Conservation (phyloP, 2,329 filamentous ascomycete species). For the Curvularia hawaiiensis region DNA sequence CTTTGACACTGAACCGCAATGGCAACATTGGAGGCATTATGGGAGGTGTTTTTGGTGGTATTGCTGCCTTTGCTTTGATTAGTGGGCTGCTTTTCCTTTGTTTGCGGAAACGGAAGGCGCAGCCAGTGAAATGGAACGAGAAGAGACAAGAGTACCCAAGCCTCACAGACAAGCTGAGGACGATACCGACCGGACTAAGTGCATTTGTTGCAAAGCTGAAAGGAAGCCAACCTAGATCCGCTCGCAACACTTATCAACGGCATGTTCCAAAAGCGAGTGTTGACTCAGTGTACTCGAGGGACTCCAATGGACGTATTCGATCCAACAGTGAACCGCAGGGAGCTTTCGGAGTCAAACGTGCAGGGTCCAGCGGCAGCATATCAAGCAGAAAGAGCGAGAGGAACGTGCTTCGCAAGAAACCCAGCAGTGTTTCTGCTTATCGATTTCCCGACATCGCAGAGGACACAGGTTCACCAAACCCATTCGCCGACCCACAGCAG, state of each 20-base stretch:
- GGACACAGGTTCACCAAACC: conserved; percentile 33
- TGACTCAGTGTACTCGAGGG: conserved; percentile 41
- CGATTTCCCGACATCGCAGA: conserved; percentile 39
- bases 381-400: conserved; percentile 41
- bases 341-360: conserved; percentile 27
- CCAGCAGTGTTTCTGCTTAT: conserved; percentile 34
- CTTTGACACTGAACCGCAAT: conserved; percentile 28
- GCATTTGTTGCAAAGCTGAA: conserved; percentile 36
- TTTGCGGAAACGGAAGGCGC: conserved; percentile 39
- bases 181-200: conserved; percentile 28
- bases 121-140: conserved; percentile 24
- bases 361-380: conserved; percentile 36
- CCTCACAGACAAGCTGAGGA: conserved; percentile 28
- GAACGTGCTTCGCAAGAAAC: conserved; percentile 38
- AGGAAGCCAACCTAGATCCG: conserved; percentile 33
- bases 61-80: conserved; percentile 40
- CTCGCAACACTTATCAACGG: conserved; percentile 36
- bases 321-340: conserved; percentile 40
- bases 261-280: conserved; percentile 38
- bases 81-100: conserved; percentile 41
- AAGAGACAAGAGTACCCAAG: conserved; percentile 19
- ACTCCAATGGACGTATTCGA: conserved; percentile 29
- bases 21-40: conserved; percentile 40
- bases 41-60: conserved; percentile 43
- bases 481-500: conserved; percentile 37